Evolutionary conservation across 2,329 filamentous ascomycete species (phyloP).

Genomic region (Pseudodiploospora longispora): DNA sequence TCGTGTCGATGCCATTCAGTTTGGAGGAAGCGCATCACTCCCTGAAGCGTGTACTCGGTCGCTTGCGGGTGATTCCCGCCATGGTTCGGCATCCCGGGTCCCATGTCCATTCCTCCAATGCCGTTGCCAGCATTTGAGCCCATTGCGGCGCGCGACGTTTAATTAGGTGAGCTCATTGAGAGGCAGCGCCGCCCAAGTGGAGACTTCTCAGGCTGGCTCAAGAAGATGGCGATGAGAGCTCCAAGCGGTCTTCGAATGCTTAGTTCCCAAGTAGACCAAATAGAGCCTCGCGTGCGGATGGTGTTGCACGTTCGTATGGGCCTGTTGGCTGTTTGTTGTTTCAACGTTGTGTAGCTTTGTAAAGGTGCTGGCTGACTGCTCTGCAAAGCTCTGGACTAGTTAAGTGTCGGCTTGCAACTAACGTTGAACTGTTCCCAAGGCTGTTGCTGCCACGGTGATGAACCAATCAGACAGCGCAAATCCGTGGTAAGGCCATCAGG

Average conservation of each 20-base stretch:
- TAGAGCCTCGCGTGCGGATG: background rate
- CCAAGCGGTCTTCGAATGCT: constrained; percentile 8
- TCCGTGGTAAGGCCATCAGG: constrained; percentile 17
- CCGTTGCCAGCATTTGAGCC: constrained; percentile 37
- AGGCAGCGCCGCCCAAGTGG: constrained; percentile 16
- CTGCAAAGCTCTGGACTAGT: constrained; percentile 14
- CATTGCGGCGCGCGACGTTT: constrained; percentile 30
- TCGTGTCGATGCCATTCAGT: constrained; percentile 99
- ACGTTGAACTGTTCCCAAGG: constrained; percentile 14
- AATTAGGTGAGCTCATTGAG: constrained; percentile 30
- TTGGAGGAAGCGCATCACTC: constrained; percentile 98
- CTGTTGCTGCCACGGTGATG: constrained; percentile 4
- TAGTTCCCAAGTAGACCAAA: background rate
- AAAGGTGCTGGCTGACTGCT: constrained; percentile 1
- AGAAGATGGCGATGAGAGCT: constrained; percentile 9
- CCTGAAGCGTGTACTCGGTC: constrained; percentile 56
- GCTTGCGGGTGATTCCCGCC: constrained; percentile 45
- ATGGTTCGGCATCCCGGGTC: constrained; percentile 36
- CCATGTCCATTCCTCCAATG: constrained; percentile 38
- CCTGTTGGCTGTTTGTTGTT: background rate
- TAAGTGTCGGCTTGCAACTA: constrained; percentile 9
- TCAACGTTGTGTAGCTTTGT: background rate
- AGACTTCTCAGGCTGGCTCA: constrained; percentile 14
- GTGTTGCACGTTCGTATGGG: too few relatives aligned
- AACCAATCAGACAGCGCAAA: constrained; percentile 17